phyloP scores from a whole-genome alignment of 1,139 yeast species.

The Nakaseomyces bracarensis region DNA sequence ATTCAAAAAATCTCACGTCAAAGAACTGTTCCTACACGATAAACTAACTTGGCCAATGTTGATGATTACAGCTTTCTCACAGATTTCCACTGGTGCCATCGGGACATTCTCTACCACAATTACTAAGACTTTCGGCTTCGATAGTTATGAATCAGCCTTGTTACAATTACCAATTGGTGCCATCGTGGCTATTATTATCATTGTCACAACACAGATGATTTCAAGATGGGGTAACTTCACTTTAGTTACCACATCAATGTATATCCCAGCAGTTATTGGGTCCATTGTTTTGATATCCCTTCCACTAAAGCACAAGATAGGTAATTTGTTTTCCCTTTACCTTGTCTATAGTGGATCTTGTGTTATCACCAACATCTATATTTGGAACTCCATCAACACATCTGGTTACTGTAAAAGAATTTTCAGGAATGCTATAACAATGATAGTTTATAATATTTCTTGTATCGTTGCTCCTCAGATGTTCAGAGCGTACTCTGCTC shows the following conservation, averaged over 20 bases:
- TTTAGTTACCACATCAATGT: conserved; percentile 28
- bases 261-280: conserved; percentile 34
- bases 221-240: conserved; percentile 28
- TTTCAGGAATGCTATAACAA: conserved; percentile 49
- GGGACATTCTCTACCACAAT: conserved; percentile 43
- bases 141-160: conserved; percentile 35
- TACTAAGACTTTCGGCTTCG: conserved; percentile 41
- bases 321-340: conserved; percentile 33
- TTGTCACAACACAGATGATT: conserved; percentile 30
- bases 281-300: conserved; percentile 41
- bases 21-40: conserved; percentile 36
- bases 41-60: conserved; percentile 43
- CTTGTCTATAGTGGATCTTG: conserved; percentile 37
- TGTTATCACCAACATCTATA: conserved; percentile 35
- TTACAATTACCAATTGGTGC: conserved; percentile 43
- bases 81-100: conserved; percentile 40
- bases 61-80: conserved; percentile 33
- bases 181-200: conserved; percentile 32
- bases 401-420: conserved; percentile 67
- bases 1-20: conserved; percentile 46
- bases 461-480: conserved; percentile 68
- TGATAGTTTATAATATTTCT: conserved; percentile 60
- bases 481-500: conserved; percentile 46
- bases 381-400: conserved; percentile 40
- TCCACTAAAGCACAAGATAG: conserved; percentile 31